Evolutionary conservation across 1,284 basidiomycete species (phyloP).

Genomic region (Cryptococcus depauperatus): DNA sequence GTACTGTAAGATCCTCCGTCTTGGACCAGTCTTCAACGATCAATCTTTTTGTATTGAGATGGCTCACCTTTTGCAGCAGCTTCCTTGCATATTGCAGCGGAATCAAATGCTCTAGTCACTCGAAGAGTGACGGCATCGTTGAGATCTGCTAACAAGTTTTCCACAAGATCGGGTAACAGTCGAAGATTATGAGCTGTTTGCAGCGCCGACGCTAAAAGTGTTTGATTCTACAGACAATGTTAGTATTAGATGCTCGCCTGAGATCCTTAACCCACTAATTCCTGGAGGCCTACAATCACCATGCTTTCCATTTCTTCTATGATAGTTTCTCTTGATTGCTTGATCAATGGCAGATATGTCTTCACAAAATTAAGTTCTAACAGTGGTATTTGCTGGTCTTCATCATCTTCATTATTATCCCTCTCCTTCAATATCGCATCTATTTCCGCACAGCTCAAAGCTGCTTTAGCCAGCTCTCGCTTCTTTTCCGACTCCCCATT

Average conservation of each 20-base stretch:
- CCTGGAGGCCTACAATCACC: conserved; percentile 66
- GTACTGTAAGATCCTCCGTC: conserved; percentile 17
- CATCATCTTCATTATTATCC: conserved; percentile 8
- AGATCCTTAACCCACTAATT: conserved; percentile 52
- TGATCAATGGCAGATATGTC: conserved; percentile 61
- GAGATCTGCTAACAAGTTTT: conserved; percentile 68
- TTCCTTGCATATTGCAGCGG: conserved; percentile 74
- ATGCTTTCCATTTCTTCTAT: conserved; percentile 79
- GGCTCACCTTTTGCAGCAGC: conserved; percentile 61
- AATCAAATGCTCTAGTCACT: conserved; percentile 74
- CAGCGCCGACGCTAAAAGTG: conserved; percentile 77
- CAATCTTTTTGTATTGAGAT: background rate
- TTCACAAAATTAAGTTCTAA: conserved; percentile 62
- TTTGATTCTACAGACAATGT: conserved; percentile 73
- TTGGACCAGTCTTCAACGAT: no score
- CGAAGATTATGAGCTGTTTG: conserved; percentile 92
- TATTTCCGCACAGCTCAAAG: conserved; percentile 79
- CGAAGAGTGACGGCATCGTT: conserved; percentile 74
- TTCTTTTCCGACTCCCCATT: conserved; percentile 65
- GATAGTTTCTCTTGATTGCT: conserved; percentile 59
- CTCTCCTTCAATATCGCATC: conserved; percentile 21
- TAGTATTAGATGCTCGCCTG: no score
- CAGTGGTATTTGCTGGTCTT: conserved; percentile 42
- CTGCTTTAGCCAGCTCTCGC: conserved; percentile 76
- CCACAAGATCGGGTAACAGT: conserved; percentile 72